Base-by-base conservation (phyloP, 2,329 filamentous ascomycete species). In the Chaetomiaceae sp. region DNA sequence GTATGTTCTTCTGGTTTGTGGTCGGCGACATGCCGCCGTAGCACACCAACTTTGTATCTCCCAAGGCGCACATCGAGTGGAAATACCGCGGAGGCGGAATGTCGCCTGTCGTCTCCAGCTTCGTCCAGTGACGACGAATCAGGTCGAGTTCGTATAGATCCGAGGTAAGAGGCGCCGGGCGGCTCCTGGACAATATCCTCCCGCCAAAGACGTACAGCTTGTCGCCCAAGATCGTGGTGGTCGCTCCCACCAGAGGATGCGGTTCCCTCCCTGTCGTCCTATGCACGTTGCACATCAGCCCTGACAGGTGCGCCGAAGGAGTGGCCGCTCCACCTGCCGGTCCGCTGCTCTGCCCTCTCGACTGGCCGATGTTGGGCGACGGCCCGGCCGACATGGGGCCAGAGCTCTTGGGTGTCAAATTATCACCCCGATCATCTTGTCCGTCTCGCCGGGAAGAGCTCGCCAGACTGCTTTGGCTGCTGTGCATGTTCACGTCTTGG, bases 131-230 rank as follows among this genome's bases (percentile, higher is more conserved):
- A 51, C 93, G 81, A 48, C 85, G 81, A 56, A 96, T 87, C 40
- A 99, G 77, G 66, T 99, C 92, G 50, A 99, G 73, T 67, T 97
- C 92, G 68, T 96, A 97, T 53, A 99, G 73, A 63, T 96, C 89
- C 5, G 90, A 86, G 0, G 91, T 96, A 55, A 99, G 73, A 44
- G 89, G 85, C 5, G 79, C 75, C 8, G 91, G 89, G 49, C 88
- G 82, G 57, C 83, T 92, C 58, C 89, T 77, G 13, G 93, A 96
- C 45, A 97, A 72, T 60, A 95, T 83, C 47, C 92, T 81, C 7
- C 93, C 93, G 41, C 93, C 93, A 72, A 97, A 99, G 3, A 97
- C 91, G 66, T 96, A 99, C 19, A 99, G 77, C 68, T 95, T 96
- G 68, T 99, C 93, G 23, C 92, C 93, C 1, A 99, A 70, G 42